These are phyloP conservation scores for Castanea sativa DNA, from an alignment of 306 rosid species.

Conservation along the genomic window DNA sequence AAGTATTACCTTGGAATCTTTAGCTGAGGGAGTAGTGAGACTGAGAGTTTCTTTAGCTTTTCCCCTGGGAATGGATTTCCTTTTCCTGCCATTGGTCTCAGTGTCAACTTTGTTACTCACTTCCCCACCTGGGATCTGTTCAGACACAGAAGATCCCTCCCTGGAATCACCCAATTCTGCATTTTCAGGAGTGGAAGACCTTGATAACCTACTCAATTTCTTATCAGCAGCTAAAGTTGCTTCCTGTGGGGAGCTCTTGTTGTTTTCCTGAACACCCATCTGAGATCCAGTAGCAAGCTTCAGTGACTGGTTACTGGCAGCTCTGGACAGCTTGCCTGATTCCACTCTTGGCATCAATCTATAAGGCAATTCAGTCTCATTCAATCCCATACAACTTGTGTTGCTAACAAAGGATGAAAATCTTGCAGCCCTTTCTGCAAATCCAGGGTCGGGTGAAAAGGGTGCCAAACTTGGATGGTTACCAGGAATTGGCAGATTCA, in stretches of 20 bases:
- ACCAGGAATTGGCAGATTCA: constrained; percentile 18
- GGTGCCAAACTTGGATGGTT: constrained; percentile 37
- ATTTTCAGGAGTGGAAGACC: constrained; percentile 49
- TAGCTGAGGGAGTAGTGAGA: constrained; percentile 21
- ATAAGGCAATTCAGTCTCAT: constrained; percentile 34
- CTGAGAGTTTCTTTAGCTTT: constrained; percentile 37
- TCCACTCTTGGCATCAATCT: constrained; percentile 36
- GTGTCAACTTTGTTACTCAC: constrained; percentile 30
- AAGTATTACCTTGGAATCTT: constrained; percentile 37
- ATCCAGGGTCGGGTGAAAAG: constrained; percentile 52
- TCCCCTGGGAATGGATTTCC: constrained; percentile 44
- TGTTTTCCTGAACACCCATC: constrained; percentile 29
- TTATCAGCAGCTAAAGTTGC: constrained; percentile 25
- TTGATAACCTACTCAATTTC: constrained; percentile 34
- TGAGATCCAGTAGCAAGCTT: constrained; percentile 33
- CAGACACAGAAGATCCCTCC: constrained; percentile 59
- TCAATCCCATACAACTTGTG: constrained; percentile 20
- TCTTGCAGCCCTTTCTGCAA: constrained; percentile 53
- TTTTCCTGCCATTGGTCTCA: constrained; percentile 31
- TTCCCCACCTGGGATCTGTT: constrained; percentile 48
- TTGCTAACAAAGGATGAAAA: constrained; percentile 41
- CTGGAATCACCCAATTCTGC: constrained; percentile 44
- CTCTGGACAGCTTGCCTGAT: constrained; percentile 32
- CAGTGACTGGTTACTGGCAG: constrained; percentile 26
- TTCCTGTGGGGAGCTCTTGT: constrained; percentile 17